Evolutionary conservation across 2,329 filamentous ascomycete genomes (phyloP).

Genomic region (Fusarium floridanum): DNA sequence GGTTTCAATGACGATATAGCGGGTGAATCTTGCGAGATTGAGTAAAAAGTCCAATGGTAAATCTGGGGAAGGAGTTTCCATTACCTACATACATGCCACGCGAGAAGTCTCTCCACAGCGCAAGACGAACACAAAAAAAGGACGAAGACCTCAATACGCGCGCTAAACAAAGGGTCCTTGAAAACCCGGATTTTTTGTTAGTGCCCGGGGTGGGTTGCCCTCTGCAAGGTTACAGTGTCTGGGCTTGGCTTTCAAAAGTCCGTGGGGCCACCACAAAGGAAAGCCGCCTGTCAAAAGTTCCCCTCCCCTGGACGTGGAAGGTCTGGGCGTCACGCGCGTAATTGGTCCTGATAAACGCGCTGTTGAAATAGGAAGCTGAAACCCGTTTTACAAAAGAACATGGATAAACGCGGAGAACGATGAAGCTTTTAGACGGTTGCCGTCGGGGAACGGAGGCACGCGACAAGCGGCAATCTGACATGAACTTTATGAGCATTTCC

Average conservation of each 20-base stretch:
- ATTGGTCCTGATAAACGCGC: slow-evolving; percentile 23
- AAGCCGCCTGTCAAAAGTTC: slow-evolving; percentile 30
- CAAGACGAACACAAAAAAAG: neutral
- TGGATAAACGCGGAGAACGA: neutral
- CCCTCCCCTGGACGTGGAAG: slow-evolving; percentile 1
- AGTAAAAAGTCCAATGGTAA: slow-evolving; percentile 3
- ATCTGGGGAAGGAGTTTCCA: slow-evolving; percentile 34
- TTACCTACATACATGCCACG: slow-evolving; percentile 23
- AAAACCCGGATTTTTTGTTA: slow-evolving; percentile 3
- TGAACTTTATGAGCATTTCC: slow-evolving; percentile 14
- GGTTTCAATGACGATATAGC: slow-evolving; percentile 28
- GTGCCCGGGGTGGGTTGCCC: slow-evolving; percentile 3
- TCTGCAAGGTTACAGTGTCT: slow-evolving; percentile 11
- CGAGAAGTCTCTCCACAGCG: neutral
- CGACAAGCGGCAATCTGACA: neutral
- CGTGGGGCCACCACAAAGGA: slow-evolving; percentile 17
- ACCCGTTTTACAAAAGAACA: neutral
- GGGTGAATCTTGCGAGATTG: slow-evolving; percentile 20
- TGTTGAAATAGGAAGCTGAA: neutral
- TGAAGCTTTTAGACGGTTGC: neutral
- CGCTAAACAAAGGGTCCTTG: slow-evolving; percentile 41
- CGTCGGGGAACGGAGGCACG: neutral
- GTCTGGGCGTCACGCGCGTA: slow-evolving; percentile 15
- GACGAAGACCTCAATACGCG: neutral
- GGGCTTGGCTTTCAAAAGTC: slow-evolving; percentile 31